Conservation (phyloP, 257 asterid genomes). For the Solanum dulcamara region DNA sequence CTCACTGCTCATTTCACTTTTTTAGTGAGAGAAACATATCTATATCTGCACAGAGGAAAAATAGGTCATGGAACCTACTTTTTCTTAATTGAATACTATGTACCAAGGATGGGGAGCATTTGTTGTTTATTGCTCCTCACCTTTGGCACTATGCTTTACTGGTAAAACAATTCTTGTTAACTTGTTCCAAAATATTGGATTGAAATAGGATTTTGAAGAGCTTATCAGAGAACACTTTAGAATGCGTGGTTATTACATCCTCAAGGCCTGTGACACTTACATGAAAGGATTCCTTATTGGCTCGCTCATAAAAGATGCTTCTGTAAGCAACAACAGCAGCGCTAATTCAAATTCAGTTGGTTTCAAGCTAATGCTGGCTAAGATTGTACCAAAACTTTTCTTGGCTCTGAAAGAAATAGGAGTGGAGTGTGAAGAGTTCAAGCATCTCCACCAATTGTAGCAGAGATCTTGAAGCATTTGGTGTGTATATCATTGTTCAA, state of each 20-base stretch:
- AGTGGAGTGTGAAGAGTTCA: conserved; percentile 61
- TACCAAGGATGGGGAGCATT: background rate
- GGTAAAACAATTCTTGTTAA: background rate
- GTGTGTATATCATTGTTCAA: conserved; percentile 1
- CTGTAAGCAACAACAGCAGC: conserved; percentile 16
- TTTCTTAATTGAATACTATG: background rate
- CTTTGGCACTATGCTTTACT: background rate
- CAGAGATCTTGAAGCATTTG: conserved; percentile 9
- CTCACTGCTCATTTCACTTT: background rate
- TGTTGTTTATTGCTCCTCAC: background rate
- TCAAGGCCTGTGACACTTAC: conserved; percentile 89
- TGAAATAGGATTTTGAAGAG: conserved; percentile 70
- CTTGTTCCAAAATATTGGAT: background rate
- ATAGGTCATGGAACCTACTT: background rate
- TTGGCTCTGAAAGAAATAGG: conserved; percentile 52
- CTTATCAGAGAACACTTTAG: conserved; percentile 69
- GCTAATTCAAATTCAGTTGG: conserved; percentile 72
- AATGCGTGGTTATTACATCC: conserved; percentile 75
- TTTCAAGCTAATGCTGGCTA: conserved; percentile 85
- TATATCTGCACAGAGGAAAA: background rate
- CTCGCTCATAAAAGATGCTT: conserved; percentile 64
- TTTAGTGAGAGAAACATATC: background rate
- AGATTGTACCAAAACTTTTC: conserved; percentile 68
- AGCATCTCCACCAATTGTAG: conserved; percentile 38
- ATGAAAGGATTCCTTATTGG: conserved; percentile 91